phyloP scores from a whole-genome alignment of 352 stramenopile species.

The Globisporangium carolinianum region DNA sequence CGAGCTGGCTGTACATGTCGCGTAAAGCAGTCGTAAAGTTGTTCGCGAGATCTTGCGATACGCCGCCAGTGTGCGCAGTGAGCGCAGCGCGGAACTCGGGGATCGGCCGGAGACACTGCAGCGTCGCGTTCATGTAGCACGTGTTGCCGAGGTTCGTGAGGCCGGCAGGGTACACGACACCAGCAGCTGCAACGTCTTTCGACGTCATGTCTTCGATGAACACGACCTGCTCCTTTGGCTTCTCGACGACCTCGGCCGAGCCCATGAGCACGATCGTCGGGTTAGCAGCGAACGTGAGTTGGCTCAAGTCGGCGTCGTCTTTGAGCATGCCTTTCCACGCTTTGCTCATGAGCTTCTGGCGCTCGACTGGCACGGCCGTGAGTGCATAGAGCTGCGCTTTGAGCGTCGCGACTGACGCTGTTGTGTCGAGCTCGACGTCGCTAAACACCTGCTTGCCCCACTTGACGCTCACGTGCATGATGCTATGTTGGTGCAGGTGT shows the following conservation, averaged over 20 bases:
- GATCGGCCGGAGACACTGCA: conserved; percentile 90
- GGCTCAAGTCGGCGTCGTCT: conserved; percentile 61
- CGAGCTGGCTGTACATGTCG: conserved; percentile 77
- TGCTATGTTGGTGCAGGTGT: neutral
- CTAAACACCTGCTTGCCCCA: conserved; percentile 83
- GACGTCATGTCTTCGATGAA: conserved; percentile 86
- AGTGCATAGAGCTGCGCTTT: conserved; percentile 83
- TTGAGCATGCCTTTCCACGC: conserved; percentile 89
- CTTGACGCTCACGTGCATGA: conserved; percentile 73
- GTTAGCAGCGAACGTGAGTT: conserved; percentile 54
- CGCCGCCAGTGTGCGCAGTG: conserved; percentile 35
- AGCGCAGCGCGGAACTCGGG: conserved; percentile 86
- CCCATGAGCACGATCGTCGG: conserved; percentile 91
- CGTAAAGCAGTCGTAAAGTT: conserved; percentile 75
- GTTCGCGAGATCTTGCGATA: conserved; percentile 54
- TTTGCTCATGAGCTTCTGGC: conserved; percentile 88
- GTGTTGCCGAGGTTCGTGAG: conserved; percentile 92
- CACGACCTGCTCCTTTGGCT: conserved; percentile 68
- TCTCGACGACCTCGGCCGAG: conserved; percentile 87
- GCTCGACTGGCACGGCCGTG: conserved; percentile 75
- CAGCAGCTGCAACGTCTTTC: conserved; percentile 74
- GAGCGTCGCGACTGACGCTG: conserved; percentile 50
- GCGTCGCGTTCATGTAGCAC: conserved; percentile 93
- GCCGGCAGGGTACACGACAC: conserved; percentile 87
- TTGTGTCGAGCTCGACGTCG: conserved; percentile 63